Evolutionary conservation across 2,329 filamentous ascomycete species (phyloP), one percentile per base, ranked within the genome.

Genomic region (Byssochlamys sp.): DNA sequence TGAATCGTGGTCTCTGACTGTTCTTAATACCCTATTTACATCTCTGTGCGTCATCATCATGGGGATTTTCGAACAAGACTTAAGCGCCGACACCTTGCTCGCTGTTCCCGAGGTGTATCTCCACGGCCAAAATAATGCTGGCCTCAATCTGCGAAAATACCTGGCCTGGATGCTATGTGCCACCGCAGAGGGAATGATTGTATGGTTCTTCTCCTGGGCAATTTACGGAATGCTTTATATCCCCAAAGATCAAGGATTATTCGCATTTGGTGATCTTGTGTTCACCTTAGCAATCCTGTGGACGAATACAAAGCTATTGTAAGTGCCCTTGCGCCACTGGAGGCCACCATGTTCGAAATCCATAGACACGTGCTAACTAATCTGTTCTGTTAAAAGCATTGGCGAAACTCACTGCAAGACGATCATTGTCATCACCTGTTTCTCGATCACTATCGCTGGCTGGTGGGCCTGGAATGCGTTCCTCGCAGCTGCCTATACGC

Each of bases 21-120:
- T 92, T 64, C 90, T 95, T 76, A 95, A 95, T 69, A 91, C 89
- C 2, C 81, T 95, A n/a, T 95, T 95, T 71, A 91, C 89, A 1
- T 89, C 86, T 10, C 74, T 92, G 4, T 84, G 86, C 10, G 87
- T 91, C 58, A 90, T 92, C 65, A 80, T 91, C 59, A 80, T 90
- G 11, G 89, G 88, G 54, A 85, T 91, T 6, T 87, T 90, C 60
- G 89, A 92, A 66, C 84, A 88, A 64, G 89, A 92, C 67, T 77
- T 92, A 1, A 74, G 79, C 1, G 81, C 87, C 0, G 78, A 83
- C 28, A 91, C 89, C 0, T 74, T 94, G 33, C 78, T 91, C 53
- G 87, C 87, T 0, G 84, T 90, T 0, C 89, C 89, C 0, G 89
- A 94, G 67, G 80, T 94, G 9, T 94, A 92, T 72, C 81, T 80